Conservation (phyloP, 108 stramenopile species). For the Skeletonema marinoi region DNA sequence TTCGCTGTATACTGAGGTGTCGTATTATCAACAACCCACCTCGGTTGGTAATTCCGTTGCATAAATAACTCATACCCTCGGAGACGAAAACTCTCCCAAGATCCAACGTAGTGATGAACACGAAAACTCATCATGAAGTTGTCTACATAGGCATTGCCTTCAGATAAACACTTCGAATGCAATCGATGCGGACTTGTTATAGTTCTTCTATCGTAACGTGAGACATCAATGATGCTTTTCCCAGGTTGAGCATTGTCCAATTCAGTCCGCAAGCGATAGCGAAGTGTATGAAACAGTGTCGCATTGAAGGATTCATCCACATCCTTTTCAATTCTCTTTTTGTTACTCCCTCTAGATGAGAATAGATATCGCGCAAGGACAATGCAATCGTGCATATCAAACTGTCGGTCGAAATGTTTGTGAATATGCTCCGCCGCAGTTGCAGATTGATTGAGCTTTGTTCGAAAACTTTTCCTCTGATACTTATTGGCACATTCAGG, state of each 20-base stretch:
- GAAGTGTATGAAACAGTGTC: constrained; percentile 13
- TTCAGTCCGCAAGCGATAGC: neutral
- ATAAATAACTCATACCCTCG: neutral
- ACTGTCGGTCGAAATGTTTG: neutral
- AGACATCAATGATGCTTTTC: constrained; percentile 4
- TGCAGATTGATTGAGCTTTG: neutral
- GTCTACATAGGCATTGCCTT: neutral
- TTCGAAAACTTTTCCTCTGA: neutral
- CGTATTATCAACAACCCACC: neutral
- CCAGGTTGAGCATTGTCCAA: neutral
- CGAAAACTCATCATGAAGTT: neutral
- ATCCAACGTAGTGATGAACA: neutral
- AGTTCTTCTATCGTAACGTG: constrained; percentile 7
- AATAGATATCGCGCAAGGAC: constrained; percentile 5
- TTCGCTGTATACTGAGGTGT: neutral
- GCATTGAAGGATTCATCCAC: constrained; percentile 1
- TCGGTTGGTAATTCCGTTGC: neutral
- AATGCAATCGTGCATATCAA: neutral
- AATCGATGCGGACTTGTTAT: constrained; percentile 7
- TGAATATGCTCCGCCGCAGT: constrained; percentile 13
- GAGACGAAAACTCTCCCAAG: constrained; percentile 9
- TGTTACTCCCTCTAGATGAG: neutral
- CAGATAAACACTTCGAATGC: neutral
- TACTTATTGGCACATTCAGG: neutral
- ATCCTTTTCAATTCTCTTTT: neutral